Base-by-base conservation (phyloP, 2,329 filamentous ascomycete genomes). In the Periglandula ipomoeae region DNA sequence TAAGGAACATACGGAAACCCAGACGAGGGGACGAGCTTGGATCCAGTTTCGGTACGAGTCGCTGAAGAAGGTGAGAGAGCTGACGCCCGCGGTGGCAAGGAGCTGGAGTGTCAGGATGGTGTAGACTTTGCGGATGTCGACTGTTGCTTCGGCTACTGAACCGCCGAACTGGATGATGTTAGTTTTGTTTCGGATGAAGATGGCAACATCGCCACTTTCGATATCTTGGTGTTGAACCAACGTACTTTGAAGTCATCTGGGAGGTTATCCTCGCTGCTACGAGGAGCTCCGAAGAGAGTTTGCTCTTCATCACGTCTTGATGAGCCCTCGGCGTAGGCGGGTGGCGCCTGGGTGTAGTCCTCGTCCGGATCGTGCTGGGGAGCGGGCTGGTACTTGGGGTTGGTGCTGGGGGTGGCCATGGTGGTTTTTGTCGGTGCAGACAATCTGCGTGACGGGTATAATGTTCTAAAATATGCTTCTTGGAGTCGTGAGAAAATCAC, bases 41-140 rank as follows among this genome's bases (percentile, higher is more conserved):
- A 98, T 91, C 89, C 90, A 98, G 46, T 59, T 61, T 65, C 84
- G 88, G 75, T 97, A 98, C 49, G 74, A 70, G 10, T 69, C 61
- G 70, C 81, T 94, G 70, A 88, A 87, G 77, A 97, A 97, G 57
- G 86, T 93, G 58, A 96, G 70, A 53, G 84, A 79, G 71, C 86
- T 89, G 57, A 97, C 76, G 53, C 79, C 76, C 34, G 84, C 85
- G 7, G 93, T 98, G 50, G 85, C 81, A 62, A 97, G 74, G 47
- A 98, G 82, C 67, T 98, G 93, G 46, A 89, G 82, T n/a, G 93
- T 95, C 71, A 98, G 77, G 68, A 98, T 98, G 51, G 89, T 85
- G 72, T 98, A 98, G 64, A 98, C 93, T 75, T 97, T 97, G 69
- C 91, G 87, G 64, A 98, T 95, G 61, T 95, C 89, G 63, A 97